Evolutionary conservation across 2,329 filamentous ascomycete species (phyloP).

Genomic region (Calonectria multiphialidica): DNA sequence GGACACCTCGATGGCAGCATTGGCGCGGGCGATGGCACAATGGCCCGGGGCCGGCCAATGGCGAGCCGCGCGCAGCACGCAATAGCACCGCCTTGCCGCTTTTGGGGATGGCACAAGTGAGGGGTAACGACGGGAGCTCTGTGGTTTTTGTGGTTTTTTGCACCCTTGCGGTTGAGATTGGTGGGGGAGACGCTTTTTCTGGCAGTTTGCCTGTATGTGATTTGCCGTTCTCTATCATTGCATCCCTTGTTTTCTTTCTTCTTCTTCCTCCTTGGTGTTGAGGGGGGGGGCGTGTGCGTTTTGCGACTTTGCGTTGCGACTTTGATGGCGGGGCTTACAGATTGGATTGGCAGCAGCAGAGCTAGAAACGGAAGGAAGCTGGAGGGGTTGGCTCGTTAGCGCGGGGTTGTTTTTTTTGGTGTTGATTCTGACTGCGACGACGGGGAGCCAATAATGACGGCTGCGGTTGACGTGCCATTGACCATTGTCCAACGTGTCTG

Average conservation of each 20-base stretch:
- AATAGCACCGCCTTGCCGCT: slow-evolving; percentile 42
- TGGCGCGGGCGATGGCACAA: slow-evolving; percentile 41
- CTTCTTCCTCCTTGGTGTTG: too few relatives aligned
- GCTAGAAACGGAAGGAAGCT: slow-evolving; percentile 15
- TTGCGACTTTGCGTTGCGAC: background rate
- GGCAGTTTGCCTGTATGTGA: too few relatives aligned
- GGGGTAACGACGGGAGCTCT: slow-evolving; percentile 27
- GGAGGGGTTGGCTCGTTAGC: slow-evolving; percentile 15
- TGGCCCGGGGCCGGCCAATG: slow-evolving; percentile 33
- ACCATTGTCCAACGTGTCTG: background rate
- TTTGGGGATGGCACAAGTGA: slow-evolving; percentile 35
- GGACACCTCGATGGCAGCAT: slow-evolving; percentile 43
- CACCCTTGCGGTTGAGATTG: background rate
- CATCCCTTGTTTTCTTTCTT: too few relatives aligned
- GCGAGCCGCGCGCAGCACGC: slow-evolving; percentile 36
- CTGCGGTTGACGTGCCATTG: background rate
- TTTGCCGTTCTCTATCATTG: too few relatives aligned
- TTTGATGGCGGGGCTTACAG: background rate
- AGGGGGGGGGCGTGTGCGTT: background rate
- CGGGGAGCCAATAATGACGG: background rate
- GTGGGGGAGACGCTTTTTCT: too few relatives aligned
- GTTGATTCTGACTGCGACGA: background rate
- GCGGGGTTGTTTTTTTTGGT: slow-evolving; percentile 7
- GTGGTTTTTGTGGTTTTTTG: background rate
- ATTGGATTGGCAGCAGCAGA: background rate